Evolutionary conservation across 352 stramenopile species (phyloP).

Genomic region (Chrysophaeum taylorii): DNA sequence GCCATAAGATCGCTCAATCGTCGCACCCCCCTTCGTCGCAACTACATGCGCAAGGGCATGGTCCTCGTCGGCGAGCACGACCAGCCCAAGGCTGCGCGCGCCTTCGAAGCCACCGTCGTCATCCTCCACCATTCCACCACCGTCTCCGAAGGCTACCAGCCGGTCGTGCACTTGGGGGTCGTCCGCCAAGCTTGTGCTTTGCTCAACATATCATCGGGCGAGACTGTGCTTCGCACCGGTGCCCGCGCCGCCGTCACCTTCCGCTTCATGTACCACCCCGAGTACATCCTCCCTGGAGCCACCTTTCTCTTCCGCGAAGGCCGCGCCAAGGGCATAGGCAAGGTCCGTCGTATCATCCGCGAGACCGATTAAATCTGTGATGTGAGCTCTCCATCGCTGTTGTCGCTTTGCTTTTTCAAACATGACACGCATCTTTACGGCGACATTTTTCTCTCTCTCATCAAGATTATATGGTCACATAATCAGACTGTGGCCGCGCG

Average conservation of each 20-base stretch:
- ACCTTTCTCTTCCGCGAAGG: constrained; percentile 94
- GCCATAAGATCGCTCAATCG: constrained; percentile 56
- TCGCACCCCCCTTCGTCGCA: neutral
- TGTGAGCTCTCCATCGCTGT: too few relatives aligned
- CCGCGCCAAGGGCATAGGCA: constrained; percentile 88
- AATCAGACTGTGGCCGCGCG: too few relatives aligned
- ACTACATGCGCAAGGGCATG: constrained; percentile 53
- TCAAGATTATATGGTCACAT: too few relatives aligned
- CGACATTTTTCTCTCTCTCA: too few relatives aligned
- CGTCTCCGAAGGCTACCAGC: constrained; percentile 77
- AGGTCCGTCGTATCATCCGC: constrained; percentile 62
- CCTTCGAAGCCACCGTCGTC: constrained; percentile 80
- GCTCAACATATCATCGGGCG: constrained; percentile 30
- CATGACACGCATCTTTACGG: too few relatives aligned
- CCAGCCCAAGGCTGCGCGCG: constrained; percentile 19
- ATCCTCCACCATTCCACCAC: constrained; percentile 91
- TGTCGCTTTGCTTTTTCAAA: too few relatives aligned
- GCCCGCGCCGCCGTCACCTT: constrained; percentile 73
- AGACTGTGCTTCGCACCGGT: constrained; percentile 70
- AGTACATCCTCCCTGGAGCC: constrained; percentile 89
- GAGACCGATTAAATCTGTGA: too few relatives aligned
- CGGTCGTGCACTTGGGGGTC: constrained; percentile 81
- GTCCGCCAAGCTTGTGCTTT: constrained; percentile 59
- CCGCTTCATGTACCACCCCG: constrained; percentile 74
- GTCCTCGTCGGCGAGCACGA: constrained; percentile 66